Evolutionary conservation across 2,329 filamentous ascomycete genomes (phyloP), one percentile per base, ranked within the genome.

Genomic region (Talaromyces amestolkiae): DNA sequence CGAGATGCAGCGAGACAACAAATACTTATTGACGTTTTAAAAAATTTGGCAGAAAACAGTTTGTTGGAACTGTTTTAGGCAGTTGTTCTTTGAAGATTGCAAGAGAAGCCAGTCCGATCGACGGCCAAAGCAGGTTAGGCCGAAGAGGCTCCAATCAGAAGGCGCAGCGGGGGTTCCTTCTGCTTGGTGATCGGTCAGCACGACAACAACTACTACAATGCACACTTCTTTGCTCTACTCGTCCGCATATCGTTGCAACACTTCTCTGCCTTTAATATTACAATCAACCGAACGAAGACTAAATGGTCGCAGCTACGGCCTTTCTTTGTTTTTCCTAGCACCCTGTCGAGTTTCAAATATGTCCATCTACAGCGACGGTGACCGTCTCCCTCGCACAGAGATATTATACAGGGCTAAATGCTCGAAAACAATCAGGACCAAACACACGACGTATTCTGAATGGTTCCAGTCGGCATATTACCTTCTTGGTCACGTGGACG

Each of bases 121-220:
- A 61, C 19, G 59, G 39, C 61, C 61, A 56, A 63, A 63, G 35
- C 15, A 63, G 61, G 49, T 56, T 63, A 63, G 61, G 47, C 47
- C 39, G 47, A 54, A 47, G 24, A 39, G 60, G 15, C 53, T 31
- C 61, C 61, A 63, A 63, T 63, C 61, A 63, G 45, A 31, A 19
- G 59, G 9, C 59, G 59, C n/a, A 37, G 19, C n/a, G 33, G 35
- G 19, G 13, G 45, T 27, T 51, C 24, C 47, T 51, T 51, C 47
- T 51, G 17, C 54, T 58, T 24, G 17, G 37, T 47, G 10, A 9
- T 24, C 19, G 24, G 19, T 22, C 45, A 15, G 10, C 11, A 31
- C 43, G 22, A 11, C 13, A 5, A n/a, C 17, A n/a, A 43, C 54
- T 22, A 22, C 13, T 8, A 51, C 47, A 22, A 22, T 19, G 22